Conservation (phyloP, 805 yeast species). For the Candida nanaspora region DNA sequence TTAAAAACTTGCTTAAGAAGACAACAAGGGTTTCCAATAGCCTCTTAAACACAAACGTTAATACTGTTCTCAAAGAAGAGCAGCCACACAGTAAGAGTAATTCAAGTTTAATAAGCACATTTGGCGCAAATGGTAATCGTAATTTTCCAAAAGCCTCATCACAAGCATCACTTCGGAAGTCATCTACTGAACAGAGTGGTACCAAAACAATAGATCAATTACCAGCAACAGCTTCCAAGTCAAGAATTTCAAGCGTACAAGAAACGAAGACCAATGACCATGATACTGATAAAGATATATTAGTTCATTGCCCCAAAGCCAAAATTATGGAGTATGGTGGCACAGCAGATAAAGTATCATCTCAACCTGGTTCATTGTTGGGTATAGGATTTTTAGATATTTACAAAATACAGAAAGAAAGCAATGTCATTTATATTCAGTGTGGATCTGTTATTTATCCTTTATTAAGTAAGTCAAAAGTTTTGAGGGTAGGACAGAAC, state of each 20-base stretch:
- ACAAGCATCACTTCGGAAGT: too few relatives aligned
- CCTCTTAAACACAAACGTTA: too few relatives aligned
- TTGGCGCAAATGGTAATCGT: not conserved
- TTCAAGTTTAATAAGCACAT: not conserved
- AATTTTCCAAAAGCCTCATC: too few relatives aligned
- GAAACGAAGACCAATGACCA: too few relatives aligned
- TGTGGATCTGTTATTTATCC: conserved; percentile 74
- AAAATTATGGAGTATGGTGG: conserved; percentile 12
- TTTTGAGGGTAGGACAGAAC: conserved; percentile 40
- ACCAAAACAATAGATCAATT: too few relatives aligned
- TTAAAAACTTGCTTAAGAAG: not conserved
- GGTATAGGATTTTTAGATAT: conserved; percentile 57
- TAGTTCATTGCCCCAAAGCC: conserved; percentile 7
- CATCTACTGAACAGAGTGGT: too few relatives aligned
- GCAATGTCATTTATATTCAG: conserved; percentile 51
- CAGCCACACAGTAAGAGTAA: not conserved
- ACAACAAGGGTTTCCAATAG: too few relatives aligned
- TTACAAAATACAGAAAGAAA: conserved; percentile 46
- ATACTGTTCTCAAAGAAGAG: too few relatives aligned
- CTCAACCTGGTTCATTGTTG: conserved; percentile 35
- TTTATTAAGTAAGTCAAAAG: conserved; percentile 54
- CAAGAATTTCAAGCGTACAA: not conserved
- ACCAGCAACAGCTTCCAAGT: not conserved
- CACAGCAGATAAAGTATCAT: conserved; percentile 1
- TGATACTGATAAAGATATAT: conserved; percentile 3